Base-by-base conservation (phyloP, 495 filamentous ascomycete genomes). In the Penicillium goetzii region DNA sequence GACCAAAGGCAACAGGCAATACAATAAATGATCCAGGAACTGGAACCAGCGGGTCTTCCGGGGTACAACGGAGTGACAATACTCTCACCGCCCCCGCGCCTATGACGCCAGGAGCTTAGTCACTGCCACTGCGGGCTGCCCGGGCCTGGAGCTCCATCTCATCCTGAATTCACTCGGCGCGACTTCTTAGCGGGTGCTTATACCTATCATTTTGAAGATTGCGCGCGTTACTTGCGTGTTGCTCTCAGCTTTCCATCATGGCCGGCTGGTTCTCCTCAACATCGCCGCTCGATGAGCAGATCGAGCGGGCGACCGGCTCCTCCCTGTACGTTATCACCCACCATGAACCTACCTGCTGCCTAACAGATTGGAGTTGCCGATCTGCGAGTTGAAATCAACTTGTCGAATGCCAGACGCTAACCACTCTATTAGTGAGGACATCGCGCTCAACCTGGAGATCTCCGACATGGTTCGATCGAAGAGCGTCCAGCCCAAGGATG, bases 401-500 rank as follows among this genome's bases (percentile, higher is more conserved):
- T n/a, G 33, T 43, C 14, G 41, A 38, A 15, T 6, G 34, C 47
- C 3, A 19, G 4, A 15, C 14, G 17, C 55, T 67, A 45, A 59
- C 56, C 51, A 43, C 61, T 49, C 38, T 40, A 23, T n/a, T 70
- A 97, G 92, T 64, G 94, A 97, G 79, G 93, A 99, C 74, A 97
- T 99, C 72, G 88, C 96, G 21, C 86, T 97, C 62, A 97, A 97
- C 73, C 85, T 99, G 68, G 95, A 99, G 74, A 97, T 99, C 66
- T 97, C 93, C 64, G 95, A 99, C 75, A 83, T 93, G 66, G 96
- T 99, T 68, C 88, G 95, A 68, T 97, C 93, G 59, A 98, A 98
- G 76, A 95, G 92, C 23, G 94, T 99, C 11, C 92, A 93, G 68
- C 93, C 95, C 40, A 97, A 93, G 74, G 95, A 97, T 74, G 95